Conservation (phyloP, 257 asterid species). For the Salvia rosmarinus region DNA sequence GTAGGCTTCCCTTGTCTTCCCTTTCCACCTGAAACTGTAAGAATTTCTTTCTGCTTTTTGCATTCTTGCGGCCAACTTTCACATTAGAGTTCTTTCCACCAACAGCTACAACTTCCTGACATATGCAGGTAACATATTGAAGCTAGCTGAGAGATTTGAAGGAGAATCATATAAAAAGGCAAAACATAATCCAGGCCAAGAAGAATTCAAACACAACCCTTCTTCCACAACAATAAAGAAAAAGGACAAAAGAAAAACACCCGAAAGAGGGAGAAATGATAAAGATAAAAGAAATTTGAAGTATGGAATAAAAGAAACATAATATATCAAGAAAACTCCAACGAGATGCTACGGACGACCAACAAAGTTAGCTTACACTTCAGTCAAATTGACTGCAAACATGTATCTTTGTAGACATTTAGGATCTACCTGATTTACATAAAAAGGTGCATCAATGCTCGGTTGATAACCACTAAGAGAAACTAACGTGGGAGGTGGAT, state of each 20-base stretch:
- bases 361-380: constrained; percentile 7
- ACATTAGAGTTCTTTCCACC: constrained; percentile 66
- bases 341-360: neutral
- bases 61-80: constrained; percentile 71
- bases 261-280: neutral
- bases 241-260: neutral
- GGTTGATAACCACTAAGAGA: neutral
- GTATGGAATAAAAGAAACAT: neutral
- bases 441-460: neutral
- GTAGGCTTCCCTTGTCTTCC: constrained; percentile 62
- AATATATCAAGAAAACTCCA: constrained; percentile 10
- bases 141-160: constrained; percentile 11
- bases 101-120: constrained; percentile 83
- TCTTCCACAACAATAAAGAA: neutral
- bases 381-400: constrained; percentile 14
- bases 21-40: constrained; percentile 48
- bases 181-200: constrained; percentile 16
- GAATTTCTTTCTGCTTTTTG: constrained; percentile 72
- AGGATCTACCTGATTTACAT: neutral
- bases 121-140: constrained; percentile 27
- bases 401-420: neutral
- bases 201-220: neutral
- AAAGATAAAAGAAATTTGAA: neutral
- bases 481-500: neutral
- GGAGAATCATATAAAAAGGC: constrained; percentile 8